Base-by-base conservation (phyloP, 306 rosid species). In the Glycine latifolia region DNA sequence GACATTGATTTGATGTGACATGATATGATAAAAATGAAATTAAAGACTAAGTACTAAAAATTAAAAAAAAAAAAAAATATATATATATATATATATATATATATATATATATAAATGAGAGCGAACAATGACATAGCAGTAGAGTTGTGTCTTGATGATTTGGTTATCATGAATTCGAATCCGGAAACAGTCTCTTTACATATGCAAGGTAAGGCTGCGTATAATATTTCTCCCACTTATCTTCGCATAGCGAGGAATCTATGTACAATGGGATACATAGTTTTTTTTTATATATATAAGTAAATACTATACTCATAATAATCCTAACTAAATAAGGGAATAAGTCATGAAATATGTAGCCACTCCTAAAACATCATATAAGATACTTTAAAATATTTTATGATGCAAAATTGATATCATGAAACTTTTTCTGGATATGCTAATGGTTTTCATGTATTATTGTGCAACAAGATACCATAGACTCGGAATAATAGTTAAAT, bases 311-410 rank as follows among this genome's bases (percentile, higher is more conserved):
- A 26, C 31, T 26, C 31, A 81, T 56, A 76, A 26, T 26, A 1
- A 26, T 26, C 31, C 31, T 26, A 26, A 41, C 52, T 52, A 73
- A 43, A 31, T n/a, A 43, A n/a, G 37, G 46, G 67, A 33, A 46
- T 46, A 74, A 62, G 15, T 44, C 15, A 6, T 7, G 63, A 74
- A 60, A 66, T 75, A 75, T 35, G 61, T 48, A 81, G 14, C 20
- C 59, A 55, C 16, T 13, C 82, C 54, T 53, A 41, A 78, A 14
- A 52, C 15, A 53, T 77, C 54, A 53, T 50, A 31, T 8, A 53
- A 52, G 54, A 69, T 47, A 69, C 16, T 10, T 5, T n/a, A n/a
- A 66, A 78, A 16, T 77, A 77, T 35, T 66, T 31, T 13, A 17
- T 41, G 55, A 66, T 67, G 13, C 31, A 52, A 9, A 13, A 55